These are phyloP conservation scores for Barnettozyma hawaiiensis DNA, from an alignment of 1,139 yeast genomes.

Conservation along the genomic window DNA sequence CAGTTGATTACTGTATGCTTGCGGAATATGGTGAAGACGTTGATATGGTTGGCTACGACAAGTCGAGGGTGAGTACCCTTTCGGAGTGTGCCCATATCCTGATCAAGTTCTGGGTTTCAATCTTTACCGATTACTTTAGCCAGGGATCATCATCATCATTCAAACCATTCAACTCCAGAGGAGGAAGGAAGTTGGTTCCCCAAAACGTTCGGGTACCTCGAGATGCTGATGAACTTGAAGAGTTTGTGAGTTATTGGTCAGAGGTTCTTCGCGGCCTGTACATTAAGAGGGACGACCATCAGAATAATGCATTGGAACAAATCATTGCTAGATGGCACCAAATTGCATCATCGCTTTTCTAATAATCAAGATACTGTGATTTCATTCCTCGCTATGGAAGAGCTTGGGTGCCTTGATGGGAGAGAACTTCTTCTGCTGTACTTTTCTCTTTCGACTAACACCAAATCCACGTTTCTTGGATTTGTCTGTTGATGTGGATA, in stretches of 20 bases:
- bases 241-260: conserved; percentile 50
- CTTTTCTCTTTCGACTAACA: conserved; percentile 22
- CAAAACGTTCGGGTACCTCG: conserved; percentile 30
- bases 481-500: conserved; percentile 1
- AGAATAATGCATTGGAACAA: conserved; percentile 36
- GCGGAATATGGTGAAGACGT: conserved; percentile 55
- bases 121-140: conserved; percentile 46
- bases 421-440: conserved; percentile 14
- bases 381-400: conserved; percentile 14
- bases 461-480: conserved; percentile 18
- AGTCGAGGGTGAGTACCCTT: conserved; percentile 32
- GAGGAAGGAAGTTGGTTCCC: conserved; percentile 24
- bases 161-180: conserved; percentile 22
- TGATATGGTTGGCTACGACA: conserved; percentile 44
- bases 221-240: conserved; percentile 27
- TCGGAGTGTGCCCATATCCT: conserved; percentile 40
- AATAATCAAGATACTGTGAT: not conserved
- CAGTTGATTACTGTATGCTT: conserved; percentile 49
- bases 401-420: conserved; percentile 24
- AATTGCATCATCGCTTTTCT: conserved; percentile 17
- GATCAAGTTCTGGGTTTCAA: conserved; percentile 49
- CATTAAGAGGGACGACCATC: conserved; percentile 34
- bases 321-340: conserved; percentile 39
- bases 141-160: conserved; percentile 19
- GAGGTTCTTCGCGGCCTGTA: conserved; percentile 40